phyloP scores from a whole-genome alignment of 768 basidiomycete genomes.

The Trametes maxima region DNA sequence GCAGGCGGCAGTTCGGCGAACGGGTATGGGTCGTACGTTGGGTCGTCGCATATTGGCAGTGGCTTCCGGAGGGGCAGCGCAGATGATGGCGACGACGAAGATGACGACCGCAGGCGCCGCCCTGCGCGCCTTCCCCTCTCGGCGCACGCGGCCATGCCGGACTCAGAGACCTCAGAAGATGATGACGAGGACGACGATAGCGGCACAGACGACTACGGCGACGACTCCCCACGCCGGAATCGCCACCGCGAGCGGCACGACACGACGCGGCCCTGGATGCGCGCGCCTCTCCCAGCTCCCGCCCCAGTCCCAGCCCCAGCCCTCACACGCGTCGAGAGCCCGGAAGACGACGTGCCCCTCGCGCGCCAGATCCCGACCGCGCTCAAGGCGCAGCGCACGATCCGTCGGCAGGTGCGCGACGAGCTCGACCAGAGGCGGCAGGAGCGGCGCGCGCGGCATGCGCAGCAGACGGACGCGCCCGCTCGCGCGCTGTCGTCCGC shows the following conservation, averaged over 20 bases:
- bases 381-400: slow-evolving; percentile 77
- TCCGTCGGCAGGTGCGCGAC: slow-evolving; percentile 69
- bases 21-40: slow-evolving; percentile 12
- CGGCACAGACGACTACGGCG: slow-evolving; percentile 41
- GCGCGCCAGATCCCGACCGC: slow-evolving; percentile 84
- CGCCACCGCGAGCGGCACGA: slow-evolving; percentile 10
- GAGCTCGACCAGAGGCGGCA: slow-evolving; percentile 62
- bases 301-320: slow-evolving; percentile 25
- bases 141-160: slow-evolving; percentile 4
- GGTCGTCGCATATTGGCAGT: slow-evolving; percentile 32
- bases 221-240: background rate
- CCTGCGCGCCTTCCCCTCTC: slow-evolving; percentile 32
- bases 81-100: slow-evolving; percentile 41
- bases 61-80: slow-evolving; percentile 26
- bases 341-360: slow-evolving; percentile 79
- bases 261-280: slow-evolving; percentile 19
- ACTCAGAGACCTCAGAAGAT: slow-evolving; percentile 21
- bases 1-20: slow-evolving; percentile 13
- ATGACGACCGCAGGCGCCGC: slow-evolving; percentile 35
- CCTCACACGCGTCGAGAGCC: slow-evolving; percentile 4
- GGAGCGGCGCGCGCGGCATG: slow-evolving; percentile 24
- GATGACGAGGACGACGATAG: slow-evolving; percentile 46
- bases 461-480: slow-evolving; percentile 15
- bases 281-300: slow-evolving; percentile 25
- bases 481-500: slow-evolving; percentile 29